phyloP scores from a whole-genome alignment of 2,329 filamentous ascomycete genomes.

The Neopestalotiopsis sp. region DNA sequence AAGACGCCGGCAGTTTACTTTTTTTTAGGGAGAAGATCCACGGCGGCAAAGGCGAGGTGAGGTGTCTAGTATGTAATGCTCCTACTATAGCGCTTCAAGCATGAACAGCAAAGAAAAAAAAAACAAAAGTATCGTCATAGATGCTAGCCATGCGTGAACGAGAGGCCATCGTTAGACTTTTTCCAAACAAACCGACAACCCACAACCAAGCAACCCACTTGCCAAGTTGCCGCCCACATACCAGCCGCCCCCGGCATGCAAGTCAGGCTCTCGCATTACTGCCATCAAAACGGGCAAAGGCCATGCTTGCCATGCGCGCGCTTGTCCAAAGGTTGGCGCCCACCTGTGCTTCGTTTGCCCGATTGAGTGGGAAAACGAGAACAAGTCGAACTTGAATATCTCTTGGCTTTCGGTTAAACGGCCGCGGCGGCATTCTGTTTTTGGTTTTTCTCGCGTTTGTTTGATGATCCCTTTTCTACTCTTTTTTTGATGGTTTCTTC shows the following conservation, averaged over 20 bases:
- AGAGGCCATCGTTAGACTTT: conserved; percentile 1
- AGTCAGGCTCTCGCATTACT: background rate
- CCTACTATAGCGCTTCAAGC: no score
- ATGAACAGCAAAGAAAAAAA: background rate
- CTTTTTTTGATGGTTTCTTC: background rate
- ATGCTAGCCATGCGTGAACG: background rate
- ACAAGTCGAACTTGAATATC: background rate
- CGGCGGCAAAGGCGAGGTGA: no score
- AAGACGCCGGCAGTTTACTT: background rate
- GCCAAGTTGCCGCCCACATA: background rate
- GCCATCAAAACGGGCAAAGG: background rate
- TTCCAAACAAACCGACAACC: background rate
- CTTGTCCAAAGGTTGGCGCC: background rate
- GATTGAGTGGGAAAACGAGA: background rate
- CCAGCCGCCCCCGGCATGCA: background rate
- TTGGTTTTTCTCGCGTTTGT: background rate
- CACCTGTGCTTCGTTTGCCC: background rate
- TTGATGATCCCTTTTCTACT: background rate
- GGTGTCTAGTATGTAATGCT: no score
- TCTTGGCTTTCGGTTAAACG: background rate
- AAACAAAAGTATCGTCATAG: conserved; percentile 1
- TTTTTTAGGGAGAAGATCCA: background rate
- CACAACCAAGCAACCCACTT: no score
- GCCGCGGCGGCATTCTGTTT: background rate
- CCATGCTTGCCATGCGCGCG: background rate